A percentile compares a stretch with the other conserved stretches of the same genome.
These are phyloP conservation scores for Penicillium sumatraense DNA, from an alignment of 2,329 filamentous ascomycete genomes.

Conservation along the genomic window DNA sequence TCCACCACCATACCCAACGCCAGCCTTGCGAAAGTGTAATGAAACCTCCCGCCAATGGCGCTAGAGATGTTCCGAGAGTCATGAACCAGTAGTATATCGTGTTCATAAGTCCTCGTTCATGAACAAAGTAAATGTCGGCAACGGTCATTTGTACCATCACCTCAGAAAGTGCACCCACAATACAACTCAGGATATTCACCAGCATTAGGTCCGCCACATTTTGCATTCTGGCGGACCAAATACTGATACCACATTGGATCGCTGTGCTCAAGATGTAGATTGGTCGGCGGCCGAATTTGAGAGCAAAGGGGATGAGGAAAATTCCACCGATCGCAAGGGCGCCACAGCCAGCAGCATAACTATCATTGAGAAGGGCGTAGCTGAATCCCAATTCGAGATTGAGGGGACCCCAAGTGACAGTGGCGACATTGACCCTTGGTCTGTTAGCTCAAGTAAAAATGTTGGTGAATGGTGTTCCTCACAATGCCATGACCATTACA, in stretches of 20 bases:
- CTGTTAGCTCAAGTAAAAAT: not conserved
- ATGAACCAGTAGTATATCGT: slow-evolving; percentile 48
- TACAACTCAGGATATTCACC: slow-evolving; percentile 50
- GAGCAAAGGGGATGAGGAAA: slow-evolving; percentile 51
- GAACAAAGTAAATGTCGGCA: slow-evolving; percentile 55
- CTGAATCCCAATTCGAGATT: slow-evolving; percentile 50
- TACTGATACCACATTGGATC: slow-evolving; percentile 40
- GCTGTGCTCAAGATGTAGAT: slow-evolving; percentile 51
- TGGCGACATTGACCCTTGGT: slow-evolving; percentile 40
- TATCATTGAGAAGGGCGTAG: slow-evolving; percentile 49
- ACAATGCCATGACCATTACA: slow-evolving; percentile 33
- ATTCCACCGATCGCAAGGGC: slow-evolving; percentile 48
- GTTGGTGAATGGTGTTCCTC: slow-evolving; percentile 1
- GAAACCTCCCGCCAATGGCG: slow-evolving; percentile 37
- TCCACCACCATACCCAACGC: slow-evolving; percentile 58
- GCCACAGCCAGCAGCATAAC: slow-evolving; percentile 50
- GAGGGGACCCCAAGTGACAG: slow-evolving; percentile 49
- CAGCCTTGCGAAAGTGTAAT: slow-evolving; percentile 51
- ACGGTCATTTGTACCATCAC: slow-evolving; percentile 54
- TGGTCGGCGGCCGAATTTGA: slow-evolving; percentile 53
- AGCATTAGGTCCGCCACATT: slow-evolving; percentile 50
- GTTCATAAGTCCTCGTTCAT: slow-evolving; percentile 55
- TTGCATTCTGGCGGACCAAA: slow-evolving; percentile 52
- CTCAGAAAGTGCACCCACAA: slow-evolving; percentile 51
- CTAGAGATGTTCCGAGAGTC: slow-evolving; percentile 40